These are phyloP conservation scores for Nannochloris sp. DNA, from an alignment of 139 green algal genomes.

Conservation along the genomic window DNA sequence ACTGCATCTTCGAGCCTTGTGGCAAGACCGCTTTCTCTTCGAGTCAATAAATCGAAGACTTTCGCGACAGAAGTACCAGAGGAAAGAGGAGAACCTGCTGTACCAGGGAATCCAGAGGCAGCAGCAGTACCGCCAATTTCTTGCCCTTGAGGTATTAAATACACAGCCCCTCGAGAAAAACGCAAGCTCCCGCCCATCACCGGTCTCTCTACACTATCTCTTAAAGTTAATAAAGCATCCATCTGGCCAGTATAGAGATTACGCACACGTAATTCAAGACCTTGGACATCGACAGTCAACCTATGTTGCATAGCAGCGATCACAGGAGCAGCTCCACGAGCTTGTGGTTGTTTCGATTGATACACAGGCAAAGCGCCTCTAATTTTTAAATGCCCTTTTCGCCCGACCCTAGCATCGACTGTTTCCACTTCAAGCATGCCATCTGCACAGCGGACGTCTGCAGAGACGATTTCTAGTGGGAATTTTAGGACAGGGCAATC, in stretches of 20 bases:
- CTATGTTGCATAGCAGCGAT: neutral
- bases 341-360: neutral
- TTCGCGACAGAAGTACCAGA: constrained; percentile 36
- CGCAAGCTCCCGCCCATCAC: constrained; percentile 52
- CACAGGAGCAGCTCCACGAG: neutral
- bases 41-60: constrained; percentile 55
- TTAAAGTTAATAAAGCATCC: constrained; percentile 50
- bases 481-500: constrained; percentile 42
- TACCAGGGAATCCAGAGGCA: neutral
- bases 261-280: constrained; percentile 57
- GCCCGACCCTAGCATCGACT: constrained; percentile 64
- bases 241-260: constrained; percentile 64
- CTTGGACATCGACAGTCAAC: constrained; percentile 23
- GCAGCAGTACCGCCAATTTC: neutral
- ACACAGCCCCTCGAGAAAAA: constrained; percentile 56
- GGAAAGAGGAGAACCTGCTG: neutral
- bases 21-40: constrained; percentile 15
- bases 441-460: constrained; percentile 38
- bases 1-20: constrained; percentile 20
- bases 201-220: constrained; percentile 45
- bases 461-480: constrained; percentile 43
- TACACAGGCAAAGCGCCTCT: constrained; percentile 53
- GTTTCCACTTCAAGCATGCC: constrained; percentile 40
- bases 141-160: constrained; percentile 44
- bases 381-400: constrained; percentile 48